These are phyloP conservation scores for Endoconidiophora polonica DNA, from an alignment of 2,329 filamentous ascomycete genomes.

Conservation along the genomic window DNA sequence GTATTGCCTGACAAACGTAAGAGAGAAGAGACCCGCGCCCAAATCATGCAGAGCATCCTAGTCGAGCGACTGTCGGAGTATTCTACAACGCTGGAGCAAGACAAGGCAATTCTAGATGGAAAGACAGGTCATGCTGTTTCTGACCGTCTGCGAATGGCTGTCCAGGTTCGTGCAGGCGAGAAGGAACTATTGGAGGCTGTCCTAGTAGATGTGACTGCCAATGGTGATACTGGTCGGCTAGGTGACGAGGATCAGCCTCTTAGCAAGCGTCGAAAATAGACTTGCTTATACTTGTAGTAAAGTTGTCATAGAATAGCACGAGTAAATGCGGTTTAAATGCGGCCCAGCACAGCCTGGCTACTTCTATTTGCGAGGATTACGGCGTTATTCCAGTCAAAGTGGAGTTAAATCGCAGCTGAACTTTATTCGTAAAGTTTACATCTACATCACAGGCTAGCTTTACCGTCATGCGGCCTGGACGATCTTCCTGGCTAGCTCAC, in stretches of 20 bases:
- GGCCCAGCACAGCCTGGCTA: no score
- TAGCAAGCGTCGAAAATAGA: neutral
- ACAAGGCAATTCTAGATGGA: conserved; percentile 23
- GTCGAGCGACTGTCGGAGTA: conserved; percentile 26
- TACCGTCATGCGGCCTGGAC: no score
- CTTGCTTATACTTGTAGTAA: no score
- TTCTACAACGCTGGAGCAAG: conserved; percentile 25
- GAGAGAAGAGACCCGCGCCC: conserved; percentile 29
- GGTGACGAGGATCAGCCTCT: neutral
- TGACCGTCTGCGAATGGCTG: conserved; percentile 35
- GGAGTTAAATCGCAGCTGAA: no score
- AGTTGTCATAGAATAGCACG: no score
- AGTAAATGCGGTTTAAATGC: no score
- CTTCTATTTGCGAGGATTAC: no score
- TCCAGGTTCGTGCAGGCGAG: conserved; percentile 53
- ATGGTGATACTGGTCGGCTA: neutral
- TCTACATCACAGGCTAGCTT: no score
- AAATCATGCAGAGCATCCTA: conserved; percentile 24
- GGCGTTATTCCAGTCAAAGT: no score
- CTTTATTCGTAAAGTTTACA: no score
- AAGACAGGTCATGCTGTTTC: conserved; percentile 17
- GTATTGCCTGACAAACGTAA: conserved; percentile 32
- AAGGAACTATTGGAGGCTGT: conserved; percentile 47
- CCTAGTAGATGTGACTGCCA: conserved; percentile 18
- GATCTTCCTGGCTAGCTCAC: no score